Evolutionary conservation across 2,329 filamentous ascomycete genomes (phyloP).

Genomic region (Pestalotiopsis fici): DNA sequence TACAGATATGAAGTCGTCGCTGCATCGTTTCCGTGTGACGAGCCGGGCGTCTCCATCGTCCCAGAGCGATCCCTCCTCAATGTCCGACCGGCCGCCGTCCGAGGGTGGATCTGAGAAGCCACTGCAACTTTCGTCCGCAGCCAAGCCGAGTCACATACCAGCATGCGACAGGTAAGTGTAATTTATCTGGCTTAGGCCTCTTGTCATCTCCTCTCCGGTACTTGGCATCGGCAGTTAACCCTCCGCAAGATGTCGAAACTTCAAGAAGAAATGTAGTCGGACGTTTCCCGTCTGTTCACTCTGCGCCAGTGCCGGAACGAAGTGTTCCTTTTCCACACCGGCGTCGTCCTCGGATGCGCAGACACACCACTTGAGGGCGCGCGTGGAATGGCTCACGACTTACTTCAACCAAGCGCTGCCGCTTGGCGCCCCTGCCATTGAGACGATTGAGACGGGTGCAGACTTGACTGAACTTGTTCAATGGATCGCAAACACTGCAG

Average conservation of each 20-base stretch:
- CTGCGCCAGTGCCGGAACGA: constrained; percentile 38
- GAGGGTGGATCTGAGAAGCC: constrained; percentile 19
- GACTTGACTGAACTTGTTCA: constrained; percentile 23
- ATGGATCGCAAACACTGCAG: constrained; percentile 5
- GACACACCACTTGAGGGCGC: constrained; percentile 37
- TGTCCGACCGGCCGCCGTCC: constrained; percentile 18
- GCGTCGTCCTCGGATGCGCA: constrained; percentile 31
- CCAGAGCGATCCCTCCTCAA: constrained; percentile 10
- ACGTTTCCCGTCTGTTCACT: constrained; percentile 40
- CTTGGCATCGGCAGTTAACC: neutral
- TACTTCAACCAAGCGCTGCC: constrained; percentile 35
- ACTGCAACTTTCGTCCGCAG: constrained; percentile 23
- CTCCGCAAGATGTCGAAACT: constrained; percentile 37
- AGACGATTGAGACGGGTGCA: constrained; percentile 36
- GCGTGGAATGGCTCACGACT: constrained; percentile 40
- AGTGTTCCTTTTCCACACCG: constrained; percentile 36
- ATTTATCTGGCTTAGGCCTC: neutral
- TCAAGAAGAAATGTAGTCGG: constrained; percentile 47
- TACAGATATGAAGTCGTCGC: constrained; percentile 19
- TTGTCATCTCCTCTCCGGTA: neutral
- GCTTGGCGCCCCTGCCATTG: constrained; percentile 25
- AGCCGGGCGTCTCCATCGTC: constrained; percentile 16
- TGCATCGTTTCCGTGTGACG: constrained; percentile 27
- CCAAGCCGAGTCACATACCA: constrained; percentile 24
- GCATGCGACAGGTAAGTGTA: constrained; percentile 34